Evolutionary conservation across 1,284 basidiomycete species (phyloP).

Genomic region (Chondrostereum purpureum): DNA sequence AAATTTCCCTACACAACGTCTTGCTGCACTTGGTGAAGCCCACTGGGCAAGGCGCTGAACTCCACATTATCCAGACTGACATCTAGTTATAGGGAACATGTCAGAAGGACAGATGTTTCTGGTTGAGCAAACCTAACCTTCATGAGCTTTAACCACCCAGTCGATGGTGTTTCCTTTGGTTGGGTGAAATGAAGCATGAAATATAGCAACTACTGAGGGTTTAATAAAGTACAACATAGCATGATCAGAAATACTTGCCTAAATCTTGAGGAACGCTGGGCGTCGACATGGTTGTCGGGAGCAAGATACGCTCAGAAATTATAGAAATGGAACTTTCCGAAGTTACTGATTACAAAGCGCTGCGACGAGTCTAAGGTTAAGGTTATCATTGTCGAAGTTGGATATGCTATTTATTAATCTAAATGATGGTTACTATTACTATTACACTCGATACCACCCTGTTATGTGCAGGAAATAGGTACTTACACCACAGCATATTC

Average conservation of each 20-base stretch:
- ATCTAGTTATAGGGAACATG: conserved; percentile 31
- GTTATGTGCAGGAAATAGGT: too few relatives aligned
- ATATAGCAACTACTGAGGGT: conserved; percentile 59
- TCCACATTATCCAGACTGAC: conserved; percentile 63
- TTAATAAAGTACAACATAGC: too few relatives aligned
- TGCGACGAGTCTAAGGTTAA: too few relatives aligned
- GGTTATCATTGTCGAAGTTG: too few relatives aligned
- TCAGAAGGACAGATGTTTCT: neutral
- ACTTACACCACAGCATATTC: too few relatives aligned
- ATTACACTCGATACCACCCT: too few relatives aligned
- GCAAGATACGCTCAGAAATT: neutral
- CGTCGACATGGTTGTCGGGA: neutral
- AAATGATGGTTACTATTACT: too few relatives aligned
- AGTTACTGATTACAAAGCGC: too few relatives aligned
- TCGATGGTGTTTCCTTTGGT: conserved; percentile 72
- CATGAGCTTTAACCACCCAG: conserved; percentile 62
- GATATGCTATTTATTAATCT: too few relatives aligned
- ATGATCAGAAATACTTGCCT: conserved; percentile 23
- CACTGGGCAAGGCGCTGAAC: conserved; percentile 73
- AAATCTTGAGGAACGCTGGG: conserved; percentile 40
- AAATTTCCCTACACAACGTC: conserved; percentile 62
- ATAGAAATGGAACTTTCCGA: too few relatives aligned
- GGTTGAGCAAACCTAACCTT: conserved; percentile 38
- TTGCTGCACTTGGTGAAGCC: conserved; percentile 69
- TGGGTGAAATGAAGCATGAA: conserved; percentile 77